phyloP scores from a whole-genome alignment of 176 grass and related monocot species.

The Musa troglodytarum region DNA sequence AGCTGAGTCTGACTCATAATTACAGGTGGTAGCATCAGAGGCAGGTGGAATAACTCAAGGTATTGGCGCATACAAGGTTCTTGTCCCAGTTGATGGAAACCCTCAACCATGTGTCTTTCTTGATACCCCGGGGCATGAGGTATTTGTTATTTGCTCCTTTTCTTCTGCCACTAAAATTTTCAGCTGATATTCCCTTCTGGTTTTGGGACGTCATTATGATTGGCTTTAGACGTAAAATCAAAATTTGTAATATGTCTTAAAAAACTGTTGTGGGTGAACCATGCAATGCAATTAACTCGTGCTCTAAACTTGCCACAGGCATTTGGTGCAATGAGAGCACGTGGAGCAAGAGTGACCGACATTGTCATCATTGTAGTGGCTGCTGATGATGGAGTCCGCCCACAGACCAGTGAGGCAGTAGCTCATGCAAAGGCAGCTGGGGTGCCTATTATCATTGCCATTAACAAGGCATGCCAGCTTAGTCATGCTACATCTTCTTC shows the following conservation, averaged over 20 bases:
- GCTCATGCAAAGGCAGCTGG: constrained; percentile 91
- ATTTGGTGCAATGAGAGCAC: constrained; percentile 98
- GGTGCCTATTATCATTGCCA: constrained; percentile 86
- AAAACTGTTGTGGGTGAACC: background rate
- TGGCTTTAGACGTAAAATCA: background rate
- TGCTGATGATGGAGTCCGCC: constrained; percentile 87
- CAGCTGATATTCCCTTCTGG: background rate
- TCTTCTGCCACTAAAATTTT: background rate
- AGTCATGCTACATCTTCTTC: constrained; percentile 13
- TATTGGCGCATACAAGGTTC: constrained; percentile 96
- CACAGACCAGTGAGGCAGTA: constrained; percentile 91
- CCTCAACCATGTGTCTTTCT: constrained; percentile 86
- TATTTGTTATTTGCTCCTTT: constrained; percentile 20
- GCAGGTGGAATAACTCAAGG: constrained; percentile 98
- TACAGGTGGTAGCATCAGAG: constrained; percentile 89
- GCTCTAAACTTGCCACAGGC: constrained; percentile 41
- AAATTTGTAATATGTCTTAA: background rate
- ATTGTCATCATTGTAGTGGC: constrained; percentile 87
- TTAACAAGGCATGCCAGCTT: constrained; percentile 64
- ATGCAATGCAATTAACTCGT: background rate
- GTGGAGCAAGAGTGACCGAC: constrained; percentile 88
- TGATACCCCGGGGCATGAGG: constrained; percentile 93
- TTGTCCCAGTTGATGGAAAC: constrained; percentile 72
- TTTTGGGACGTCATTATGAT: background rate
- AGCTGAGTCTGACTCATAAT: background rate